Evolutionary conservation across 305 asterid species (phyloP).

Genomic region (Plantago coronopus): DNA sequence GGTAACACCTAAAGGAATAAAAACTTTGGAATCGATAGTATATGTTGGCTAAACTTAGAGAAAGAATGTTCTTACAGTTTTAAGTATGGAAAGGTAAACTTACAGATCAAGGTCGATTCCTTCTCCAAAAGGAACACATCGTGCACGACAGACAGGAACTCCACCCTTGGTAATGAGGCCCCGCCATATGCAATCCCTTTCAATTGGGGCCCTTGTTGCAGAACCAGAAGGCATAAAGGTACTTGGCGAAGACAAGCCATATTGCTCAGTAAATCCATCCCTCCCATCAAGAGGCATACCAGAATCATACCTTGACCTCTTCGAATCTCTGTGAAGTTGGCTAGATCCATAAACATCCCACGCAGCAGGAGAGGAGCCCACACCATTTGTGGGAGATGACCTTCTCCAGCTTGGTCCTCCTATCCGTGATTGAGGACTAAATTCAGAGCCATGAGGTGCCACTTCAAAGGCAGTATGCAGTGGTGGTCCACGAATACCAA

Average conservation of each 20-base stretch:
- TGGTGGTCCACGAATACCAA: constrained; percentile 62
- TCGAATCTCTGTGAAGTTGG: constrained; percentile 71
- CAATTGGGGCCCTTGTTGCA: constrained; percentile 37
- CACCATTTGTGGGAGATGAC: constrained; percentile 62
- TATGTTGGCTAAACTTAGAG: background rate
- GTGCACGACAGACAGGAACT: constrained; percentile 86
- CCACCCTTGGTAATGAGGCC: constrained; percentile 97
- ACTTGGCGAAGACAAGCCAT: constrained; percentile 36
- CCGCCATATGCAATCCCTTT: constrained; percentile 71
- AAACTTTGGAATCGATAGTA: background rate
- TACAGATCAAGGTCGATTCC: constrained; percentile 67
- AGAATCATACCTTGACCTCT: constrained; percentile 70
- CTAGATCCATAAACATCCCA: constrained; percentile 69
- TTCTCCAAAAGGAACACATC: constrained; percentile 84
- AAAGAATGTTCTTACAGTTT: constrained; percentile 2
- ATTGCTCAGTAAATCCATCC: constrained; percentile 44
- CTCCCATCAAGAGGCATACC: constrained; percentile 42
- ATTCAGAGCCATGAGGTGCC: constrained; percentile 43
- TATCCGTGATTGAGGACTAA: constrained; percentile 41
- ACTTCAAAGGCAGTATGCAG: constrained; percentile 57
- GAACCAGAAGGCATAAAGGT: constrained; percentile 35
- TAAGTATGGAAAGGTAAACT: constrained; percentile 43
- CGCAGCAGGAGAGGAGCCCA: constrained; percentile 60
- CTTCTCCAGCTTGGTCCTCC: constrained; percentile 79
- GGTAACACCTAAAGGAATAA: background rate